Percentiles rank a stretch among this genome's conserved stretches.
Conservation (phyloP, 176 grass and related monocot genomes). For the Panicum miliaceum region DNA sequence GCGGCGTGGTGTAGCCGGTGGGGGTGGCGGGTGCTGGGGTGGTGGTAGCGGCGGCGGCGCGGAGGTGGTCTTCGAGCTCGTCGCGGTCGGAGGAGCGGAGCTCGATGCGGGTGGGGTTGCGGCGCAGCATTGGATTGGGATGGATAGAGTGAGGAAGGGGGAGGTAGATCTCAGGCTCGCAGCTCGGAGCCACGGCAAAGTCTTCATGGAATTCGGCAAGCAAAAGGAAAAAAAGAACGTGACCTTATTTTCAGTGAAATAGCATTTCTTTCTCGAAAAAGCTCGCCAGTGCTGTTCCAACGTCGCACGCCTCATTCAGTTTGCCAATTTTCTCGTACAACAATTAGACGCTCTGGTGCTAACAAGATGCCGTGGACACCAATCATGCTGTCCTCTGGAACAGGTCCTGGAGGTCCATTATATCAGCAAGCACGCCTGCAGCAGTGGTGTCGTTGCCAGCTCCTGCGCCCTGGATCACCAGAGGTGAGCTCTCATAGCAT, state of each 20-base stretch:
- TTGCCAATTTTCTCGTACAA: not conserved
- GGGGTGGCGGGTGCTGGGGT: constrained; percentile 30
- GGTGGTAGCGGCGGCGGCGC: constrained; percentile 34
- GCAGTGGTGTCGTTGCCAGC: constrained; percentile 92
- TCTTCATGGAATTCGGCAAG: too few relatives aligned
- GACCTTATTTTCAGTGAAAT: not conserved
- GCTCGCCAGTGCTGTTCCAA: too few relatives aligned
- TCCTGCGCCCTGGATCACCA: constrained; percentile 96
- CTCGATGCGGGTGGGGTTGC: constrained; percentile 80
- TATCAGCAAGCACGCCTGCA: constrained; percentile 85
- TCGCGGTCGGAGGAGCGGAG: constrained; percentile 73
- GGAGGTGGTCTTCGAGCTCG: constrained; percentile 70
- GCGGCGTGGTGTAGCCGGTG: constrained; percentile 36
- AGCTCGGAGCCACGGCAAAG: not conserved
- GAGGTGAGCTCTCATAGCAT: constrained; percentile 80
- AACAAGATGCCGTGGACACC: not conserved
- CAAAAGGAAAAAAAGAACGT: not conserved
- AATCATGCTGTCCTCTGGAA: constrained; percentile 43
- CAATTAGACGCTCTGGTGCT: not conserved
- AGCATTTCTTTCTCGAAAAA: too few relatives aligned
- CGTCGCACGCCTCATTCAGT: not conserved
- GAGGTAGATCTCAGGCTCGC: not conserved
- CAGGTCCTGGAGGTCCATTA: constrained; percentile 84
- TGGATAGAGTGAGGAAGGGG: not conserved
- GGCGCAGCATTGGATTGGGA: constrained; percentile 54